phyloP scores from a whole-genome alignment of 2,329 filamentous ascomycete species.

The Albophoma yamanashiensis region DNA sequence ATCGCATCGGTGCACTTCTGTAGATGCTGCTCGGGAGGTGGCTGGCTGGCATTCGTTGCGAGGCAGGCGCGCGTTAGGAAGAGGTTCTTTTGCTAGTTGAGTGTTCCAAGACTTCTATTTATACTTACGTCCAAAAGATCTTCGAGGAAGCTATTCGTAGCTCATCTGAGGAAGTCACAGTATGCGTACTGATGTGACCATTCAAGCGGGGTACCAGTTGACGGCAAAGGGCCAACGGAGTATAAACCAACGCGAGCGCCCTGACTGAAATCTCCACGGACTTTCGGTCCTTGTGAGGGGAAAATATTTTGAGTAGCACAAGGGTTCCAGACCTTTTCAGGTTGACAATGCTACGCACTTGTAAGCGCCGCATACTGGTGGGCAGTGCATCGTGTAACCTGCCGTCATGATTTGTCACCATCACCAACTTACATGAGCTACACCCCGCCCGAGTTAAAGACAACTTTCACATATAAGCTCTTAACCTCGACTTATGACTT shows the following conservation, averaged over 20 bases:
- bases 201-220: no score
- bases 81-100: no score
- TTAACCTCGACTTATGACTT: not conserved
- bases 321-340: not conserved
- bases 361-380: not conserved
- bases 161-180: no score
- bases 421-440: not conserved
- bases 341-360: not conserved
- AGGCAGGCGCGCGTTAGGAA: not conserved
- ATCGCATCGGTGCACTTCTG: not conserved
- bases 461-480: not conserved
- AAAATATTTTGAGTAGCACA: not conserved
- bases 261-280: no score
- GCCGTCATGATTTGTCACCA: not conserved
- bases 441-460: not conserved
- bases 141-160: no score
- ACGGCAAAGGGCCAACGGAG: no score
- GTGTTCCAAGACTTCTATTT: no score
- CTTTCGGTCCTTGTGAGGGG: no score
- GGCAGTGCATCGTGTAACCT: not conserved
- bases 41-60: not conserved
- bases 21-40: not conserved
- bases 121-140: no score
- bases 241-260: no score
- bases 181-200: no score